These are phyloP conservation scores for Fragosphaeria purpurea DNA, from an alignment of 2,329 filamentous ascomycete genomes.

Conservation along the genomic window DNA sequence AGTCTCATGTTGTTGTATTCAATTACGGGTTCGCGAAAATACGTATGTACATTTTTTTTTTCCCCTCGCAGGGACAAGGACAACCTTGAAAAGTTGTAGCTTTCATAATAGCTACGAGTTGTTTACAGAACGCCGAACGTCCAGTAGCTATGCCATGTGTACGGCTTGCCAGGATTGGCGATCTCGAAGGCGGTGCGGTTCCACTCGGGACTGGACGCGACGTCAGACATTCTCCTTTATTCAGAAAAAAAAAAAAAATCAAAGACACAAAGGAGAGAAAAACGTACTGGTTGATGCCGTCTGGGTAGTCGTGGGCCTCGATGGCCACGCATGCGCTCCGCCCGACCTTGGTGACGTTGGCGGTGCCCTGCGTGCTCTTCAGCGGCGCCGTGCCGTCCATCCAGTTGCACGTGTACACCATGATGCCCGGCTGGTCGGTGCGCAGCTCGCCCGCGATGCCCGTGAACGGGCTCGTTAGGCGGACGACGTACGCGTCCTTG, in stretches of 20 bases:
- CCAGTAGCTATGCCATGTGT: slow-evolving; percentile 36
- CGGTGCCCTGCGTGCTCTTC: slow-evolving; percentile 48
- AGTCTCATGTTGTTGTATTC: no score
- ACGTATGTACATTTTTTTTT: no score
- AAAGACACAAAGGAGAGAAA: not conserved
- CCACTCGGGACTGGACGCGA: slow-evolving; percentile 31
- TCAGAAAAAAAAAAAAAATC: no score
- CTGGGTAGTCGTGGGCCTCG: slow-evolving; percentile 68
- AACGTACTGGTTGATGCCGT: slow-evolving; percentile 61
- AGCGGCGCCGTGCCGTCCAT: slow-evolving; percentile 39
- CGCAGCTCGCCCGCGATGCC: slow-evolving; percentile 61
- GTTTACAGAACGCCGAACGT: slow-evolving; percentile 23
- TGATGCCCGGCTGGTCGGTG: slow-evolving; percentile 60
- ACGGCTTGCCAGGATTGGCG: slow-evolving; percentile 28
- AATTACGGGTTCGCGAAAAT: no score
- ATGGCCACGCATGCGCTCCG: slow-evolving; percentile 64
- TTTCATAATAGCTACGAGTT: not conserved
- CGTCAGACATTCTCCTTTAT: not conserved
- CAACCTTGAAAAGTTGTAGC: no score
- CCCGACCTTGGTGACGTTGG: slow-evolving; percentile 31
- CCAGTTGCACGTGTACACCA: slow-evolving; percentile 60
- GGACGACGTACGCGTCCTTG: slow-evolving; percentile 33
- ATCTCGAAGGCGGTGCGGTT: slow-evolving; percentile 29
- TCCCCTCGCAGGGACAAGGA: no score
- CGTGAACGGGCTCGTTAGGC: slow-evolving; percentile 50